A percentile compares a stretch with the other conserved stretches of the same genome.
These are phyloP conservation scores for Myotisia sp. DNA, from an alignment of 2,329 filamentous ascomycete genomes.

Conservation along the genomic window DNA sequence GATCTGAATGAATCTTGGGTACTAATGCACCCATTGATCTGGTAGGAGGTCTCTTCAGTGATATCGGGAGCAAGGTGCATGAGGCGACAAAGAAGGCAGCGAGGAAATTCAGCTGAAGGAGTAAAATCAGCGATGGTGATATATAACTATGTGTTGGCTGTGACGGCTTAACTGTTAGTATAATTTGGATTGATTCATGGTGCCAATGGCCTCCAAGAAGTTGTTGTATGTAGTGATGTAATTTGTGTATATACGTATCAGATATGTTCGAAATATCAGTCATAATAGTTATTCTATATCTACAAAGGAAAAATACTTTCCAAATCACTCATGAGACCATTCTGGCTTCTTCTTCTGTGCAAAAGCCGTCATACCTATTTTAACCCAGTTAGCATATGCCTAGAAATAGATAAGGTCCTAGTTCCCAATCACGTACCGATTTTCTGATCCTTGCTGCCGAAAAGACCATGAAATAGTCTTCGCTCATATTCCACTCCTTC, in stretches of 20 bases:
- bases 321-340: conserved; percentile 64
- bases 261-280: too few relatives aligned
- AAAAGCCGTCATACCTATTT: conserved; percentile 68
- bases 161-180: too few relatives aligned
- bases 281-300: too few relatives aligned
- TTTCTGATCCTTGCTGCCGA: conserved; percentile 94
- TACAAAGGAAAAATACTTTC: too few relatives aligned
- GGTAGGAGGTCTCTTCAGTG: conserved; percentile 3
- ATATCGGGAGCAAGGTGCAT: conserved; percentile 7
- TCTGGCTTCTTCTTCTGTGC: conserved; percentile 85
- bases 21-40: too few relatives aligned
- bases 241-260: too few relatives aligned
- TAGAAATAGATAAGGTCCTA: conserved; percentile 1
- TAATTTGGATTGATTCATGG: too few relatives aligned
- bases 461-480: conserved; percentile 79
- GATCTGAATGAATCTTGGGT: conserved; percentile 1
- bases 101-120: too few relatives aligned
- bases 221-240: too few relatives aligned
- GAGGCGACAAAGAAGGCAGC: conserved; percentile 2
- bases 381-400: background rate
- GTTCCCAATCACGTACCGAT: conserved; percentile 47
- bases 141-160: too few relatives aligned
- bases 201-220: too few relatives aligned
- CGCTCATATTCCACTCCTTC: conserved; percentile 94
- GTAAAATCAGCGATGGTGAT: too few relatives aligned